Conservation (phyloP, 495 filamentous ascomycete genomes). For the Hyaloscypha finlandica region DNA sequence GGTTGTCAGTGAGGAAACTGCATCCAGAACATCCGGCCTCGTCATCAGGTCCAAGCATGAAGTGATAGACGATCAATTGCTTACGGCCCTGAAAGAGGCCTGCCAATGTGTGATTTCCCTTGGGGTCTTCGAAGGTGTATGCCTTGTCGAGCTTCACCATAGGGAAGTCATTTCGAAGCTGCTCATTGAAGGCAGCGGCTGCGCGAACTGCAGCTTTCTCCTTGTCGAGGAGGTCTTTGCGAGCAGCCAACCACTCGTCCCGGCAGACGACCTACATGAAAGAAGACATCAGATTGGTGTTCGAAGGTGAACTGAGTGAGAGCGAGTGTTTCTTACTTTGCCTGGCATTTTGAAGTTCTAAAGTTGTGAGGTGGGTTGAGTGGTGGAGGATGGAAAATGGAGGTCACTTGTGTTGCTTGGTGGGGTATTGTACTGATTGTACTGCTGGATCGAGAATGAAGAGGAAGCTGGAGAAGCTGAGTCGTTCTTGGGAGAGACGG, state of each 20-base stretch:
- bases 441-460: not conserved
- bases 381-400: not conserved
- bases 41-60: conserved; percentile 44
- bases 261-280: conserved; percentile 31
- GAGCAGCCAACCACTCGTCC: conserved; percentile 43
- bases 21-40: conserved; percentile 42
- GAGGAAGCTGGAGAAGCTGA: not conserved
- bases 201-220: conserved; percentile 42
- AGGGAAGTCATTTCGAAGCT: conserved; percentile 39
- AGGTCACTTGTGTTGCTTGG: not conserved
- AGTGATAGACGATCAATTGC: conserved; percentile 51
- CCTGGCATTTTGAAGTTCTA: conserved; percentile 11
- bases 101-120: conserved; percentile 36
- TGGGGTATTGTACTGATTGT: not conserved
- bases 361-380: not conserved
- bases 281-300: not conserved
- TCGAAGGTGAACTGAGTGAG: not conserved
- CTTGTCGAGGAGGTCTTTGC: conserved; percentile 41
- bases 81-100: conserved; percentile 44
- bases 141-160: conserved; percentile 42
- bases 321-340: conserved; percentile 8
- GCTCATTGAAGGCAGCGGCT: conserved; percentile 35
- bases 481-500: not conserved
- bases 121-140: conserved; percentile 41
- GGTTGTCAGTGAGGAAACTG: conserved; percentile 42